phyloP scores from a whole-genome alignment of 768 basidiomycete genomes.

The Pilatotrama ljubarskyi region DNA sequence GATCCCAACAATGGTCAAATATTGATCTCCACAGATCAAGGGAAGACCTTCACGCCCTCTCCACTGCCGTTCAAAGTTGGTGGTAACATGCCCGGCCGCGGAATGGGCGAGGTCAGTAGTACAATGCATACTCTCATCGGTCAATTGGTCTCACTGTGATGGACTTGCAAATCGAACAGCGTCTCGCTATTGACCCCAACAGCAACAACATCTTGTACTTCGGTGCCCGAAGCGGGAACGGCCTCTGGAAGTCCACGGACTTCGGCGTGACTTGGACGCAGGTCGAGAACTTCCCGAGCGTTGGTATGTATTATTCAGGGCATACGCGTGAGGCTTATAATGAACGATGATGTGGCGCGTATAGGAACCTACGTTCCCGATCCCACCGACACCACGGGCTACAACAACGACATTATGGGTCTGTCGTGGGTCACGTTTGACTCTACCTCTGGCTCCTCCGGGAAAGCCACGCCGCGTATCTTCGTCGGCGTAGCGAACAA shows the following conservation, averaged over 20 bases:
- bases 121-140: neutral
- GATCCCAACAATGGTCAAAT: slow-evolving; percentile 66
- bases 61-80: slow-evolving; percentile 65
- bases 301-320: slow-evolving; percentile 38
- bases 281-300: slow-evolving; percentile 58
- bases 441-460: slow-evolving; percentile 52
- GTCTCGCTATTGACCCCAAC: slow-evolving; percentile 64
- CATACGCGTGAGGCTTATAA: no score
- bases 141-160: neutral
- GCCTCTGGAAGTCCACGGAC: slow-evolving; percentile 66
- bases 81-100: slow-evolving; percentile 70
- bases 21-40: slow-evolving; percentile 57
- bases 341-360: no score
- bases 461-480: slow-evolving; percentile 58
- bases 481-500: slow-evolving; percentile 67
- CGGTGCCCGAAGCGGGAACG: slow-evolving; percentile 63
- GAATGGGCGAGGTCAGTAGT: slow-evolving; percentile 53
- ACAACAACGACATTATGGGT: slow-evolving; percentile 40
- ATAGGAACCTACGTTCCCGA: slow-evolving; percentile 55
- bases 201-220: slow-evolving; percentile 62
- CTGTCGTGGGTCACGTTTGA: slow-evolving; percentile 70
- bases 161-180: slow-evolving; percentile 33
- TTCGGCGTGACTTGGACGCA: slow-evolving; percentile 59
- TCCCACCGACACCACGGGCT: slow-evolving; percentile 47
- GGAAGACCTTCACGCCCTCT: slow-evolving; percentile 54